Evolutionary conservation across 176 grass and related monocot species (phyloP).

Genomic region (Eleusine coracana): DNA sequence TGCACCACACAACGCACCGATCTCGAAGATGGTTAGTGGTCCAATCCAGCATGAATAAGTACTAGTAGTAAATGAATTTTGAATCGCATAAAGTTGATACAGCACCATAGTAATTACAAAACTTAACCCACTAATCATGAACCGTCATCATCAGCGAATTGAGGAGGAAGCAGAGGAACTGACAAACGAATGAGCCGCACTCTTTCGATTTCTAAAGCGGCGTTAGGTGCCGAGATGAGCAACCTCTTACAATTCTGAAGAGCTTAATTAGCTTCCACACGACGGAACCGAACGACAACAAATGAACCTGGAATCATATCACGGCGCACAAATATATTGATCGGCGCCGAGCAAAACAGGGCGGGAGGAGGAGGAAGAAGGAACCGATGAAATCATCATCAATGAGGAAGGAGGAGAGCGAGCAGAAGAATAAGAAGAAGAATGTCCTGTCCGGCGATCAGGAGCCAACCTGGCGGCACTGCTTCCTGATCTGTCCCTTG

Average conservation of each 20-base stretch:
- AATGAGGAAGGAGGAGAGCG: no score
- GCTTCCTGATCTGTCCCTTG: conserved; percentile 53
- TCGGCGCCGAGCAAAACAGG: conserved; percentile 18
- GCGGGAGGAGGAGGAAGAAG: no score
- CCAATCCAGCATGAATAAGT: neutral
- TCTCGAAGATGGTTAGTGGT: neutral
- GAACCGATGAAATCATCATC: neutral
- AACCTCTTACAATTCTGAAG: conserved; percentile 9
- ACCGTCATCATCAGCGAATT: neutral
- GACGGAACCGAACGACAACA: neutral
- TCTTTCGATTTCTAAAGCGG: conserved; percentile 8
- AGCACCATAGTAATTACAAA: neutral
- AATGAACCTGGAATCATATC: neutral
- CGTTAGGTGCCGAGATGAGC: conserved; percentile 30
- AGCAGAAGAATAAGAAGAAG: neutral
- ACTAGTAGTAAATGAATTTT: neutral
- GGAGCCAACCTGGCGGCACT: conserved; percentile 48
- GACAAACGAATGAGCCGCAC: neutral
- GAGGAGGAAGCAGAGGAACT: neutral
- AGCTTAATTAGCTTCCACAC: conserved; percentile 30
- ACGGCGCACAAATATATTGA: conserved; percentile 39
- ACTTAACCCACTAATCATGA: neutral
- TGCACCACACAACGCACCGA: conserved; percentile 2
- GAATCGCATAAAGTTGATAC: neutral
- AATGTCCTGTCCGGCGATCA: conserved; percentile 1